These are phyloP conservation scores for Aspergillus wentii DNA, from an alignment of 495 filamentous ascomycete species.

Conservation along the genomic window DNA sequence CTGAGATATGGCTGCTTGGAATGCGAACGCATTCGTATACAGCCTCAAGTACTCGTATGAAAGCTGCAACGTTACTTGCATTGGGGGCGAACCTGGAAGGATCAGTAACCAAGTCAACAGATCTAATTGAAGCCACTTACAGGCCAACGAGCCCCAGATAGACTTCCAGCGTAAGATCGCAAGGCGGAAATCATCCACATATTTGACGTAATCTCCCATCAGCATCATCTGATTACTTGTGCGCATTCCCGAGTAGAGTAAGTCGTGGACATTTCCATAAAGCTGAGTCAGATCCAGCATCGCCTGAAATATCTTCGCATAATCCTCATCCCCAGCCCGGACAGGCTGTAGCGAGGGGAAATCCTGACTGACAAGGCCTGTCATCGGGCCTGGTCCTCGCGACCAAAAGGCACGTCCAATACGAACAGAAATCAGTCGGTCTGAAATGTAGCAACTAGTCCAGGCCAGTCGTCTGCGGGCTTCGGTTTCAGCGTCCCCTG, in stretches of 20 bases:
- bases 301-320: slow-evolving; percentile 58
- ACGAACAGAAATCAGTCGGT: slow-evolving; percentile 58
- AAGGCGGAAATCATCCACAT: slow-evolving; percentile 60
- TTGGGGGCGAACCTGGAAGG: slow-evolving; percentile 46
- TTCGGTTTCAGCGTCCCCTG: slow-evolving; percentile 44
- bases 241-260: slow-evolving; percentile 60
- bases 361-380: slow-evolving; percentile 54
- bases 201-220: slow-evolving; percentile 62
- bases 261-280: slow-evolving; percentile 64
- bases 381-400: slow-evolving; percentile 58
- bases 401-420: slow-evolving; percentile 64
- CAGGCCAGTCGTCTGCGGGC: slow-evolving; percentile 56
- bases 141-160: slow-evolving; percentile 54
- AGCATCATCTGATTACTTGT: slow-evolving; percentile 61
- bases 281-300: slow-evolving; percentile 60
- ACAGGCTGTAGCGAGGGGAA: slow-evolving; percentile 54
- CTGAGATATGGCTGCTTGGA: slow-evolving; percentile 60
- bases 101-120: slow-evolving; percentile 11
- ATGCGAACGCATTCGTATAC: slow-evolving; percentile 64
- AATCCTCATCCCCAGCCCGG: slow-evolving; percentile 52
- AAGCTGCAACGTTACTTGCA: slow-evolving; percentile 53
- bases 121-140: slow-evolving; percentile 26
- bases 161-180: slow-evolving; percentile 60
- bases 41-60: slow-evolving; percentile 61
- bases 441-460: slow-evolving; percentile 62